Conservation (phyloP, 768 basidiomycete species). For the Phallus indusiatus region DNA sequence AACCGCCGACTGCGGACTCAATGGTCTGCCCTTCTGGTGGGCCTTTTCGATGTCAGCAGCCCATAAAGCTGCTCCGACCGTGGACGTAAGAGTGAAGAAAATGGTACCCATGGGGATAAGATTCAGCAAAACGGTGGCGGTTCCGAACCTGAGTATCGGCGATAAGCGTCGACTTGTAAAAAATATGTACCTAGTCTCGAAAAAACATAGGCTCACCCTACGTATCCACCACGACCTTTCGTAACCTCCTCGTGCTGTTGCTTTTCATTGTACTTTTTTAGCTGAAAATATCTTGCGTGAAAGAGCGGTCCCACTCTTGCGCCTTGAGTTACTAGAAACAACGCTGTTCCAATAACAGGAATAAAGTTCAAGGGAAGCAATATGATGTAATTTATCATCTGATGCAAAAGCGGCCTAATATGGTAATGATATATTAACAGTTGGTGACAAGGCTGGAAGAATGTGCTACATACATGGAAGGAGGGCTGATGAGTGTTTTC, state of each 20-base stretch:
- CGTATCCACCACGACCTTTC: constrained; percentile 48
- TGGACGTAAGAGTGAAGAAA: constrained; percentile 51
- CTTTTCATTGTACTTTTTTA: constrained; percentile 42
- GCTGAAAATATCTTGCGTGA: constrained; percentile 61
- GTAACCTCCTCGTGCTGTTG: constrained; percentile 38
- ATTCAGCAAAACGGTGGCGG: constrained; percentile 46
- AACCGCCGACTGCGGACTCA: background rate
- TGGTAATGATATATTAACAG: background rate
- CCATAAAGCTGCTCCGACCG: constrained; percentile 67
- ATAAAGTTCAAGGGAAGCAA: constrained; percentile 61
- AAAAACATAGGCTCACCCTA: constrained; percentile 35
- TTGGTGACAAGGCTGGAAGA: background rate
- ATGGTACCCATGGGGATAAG: constrained; percentile 53
- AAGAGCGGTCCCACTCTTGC: constrained; percentile 43
- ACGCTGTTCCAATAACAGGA: constrained; percentile 52
- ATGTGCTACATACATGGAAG: constrained; percentile 18
- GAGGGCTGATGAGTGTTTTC: constrained; percentile 38
- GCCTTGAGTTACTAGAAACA: constrained; percentile 52
- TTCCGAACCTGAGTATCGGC: constrained; percentile 40
- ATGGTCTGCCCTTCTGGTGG: background rate
- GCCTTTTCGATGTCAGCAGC: constrained; percentile 54
- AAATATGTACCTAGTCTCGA: too few relatives aligned
- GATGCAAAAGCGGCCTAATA: constrained; percentile 19
- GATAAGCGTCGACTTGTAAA: background rate
- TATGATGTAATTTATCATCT: constrained; percentile 47